Evolutionary conservation across 2,329 filamentous ascomycete species (phyloP).

Genomic region (Aspergillus udagawae): DNA sequence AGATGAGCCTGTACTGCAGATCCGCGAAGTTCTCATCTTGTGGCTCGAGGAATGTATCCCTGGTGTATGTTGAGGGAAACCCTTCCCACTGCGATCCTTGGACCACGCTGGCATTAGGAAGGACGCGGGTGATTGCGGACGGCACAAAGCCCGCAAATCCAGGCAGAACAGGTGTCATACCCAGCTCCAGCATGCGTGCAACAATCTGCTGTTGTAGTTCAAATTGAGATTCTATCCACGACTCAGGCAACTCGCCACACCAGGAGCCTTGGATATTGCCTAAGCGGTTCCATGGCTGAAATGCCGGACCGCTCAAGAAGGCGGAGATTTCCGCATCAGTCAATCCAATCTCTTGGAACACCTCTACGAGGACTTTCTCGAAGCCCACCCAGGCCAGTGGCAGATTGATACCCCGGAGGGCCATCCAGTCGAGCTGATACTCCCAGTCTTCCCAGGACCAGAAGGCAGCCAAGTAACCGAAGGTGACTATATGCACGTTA

Average conservation of each 20-base stretch:
- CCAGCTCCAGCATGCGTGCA: slow-evolving; percentile 48
- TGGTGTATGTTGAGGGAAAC: no score
- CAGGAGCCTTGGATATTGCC: slow-evolving; percentile 52
- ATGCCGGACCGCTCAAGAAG: slow-evolving; percentile 50
- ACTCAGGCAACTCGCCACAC: slow-evolving; percentile 41
- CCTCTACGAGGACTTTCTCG: slow-evolving; percentile 49
- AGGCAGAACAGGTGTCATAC: slow-evolving; percentile 51
- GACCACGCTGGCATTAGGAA: slow-evolving; percentile 43
- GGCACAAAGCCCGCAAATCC: slow-evolving; percentile 52
- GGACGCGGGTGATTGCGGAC: slow-evolving; percentile 36
- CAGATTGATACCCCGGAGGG: slow-evolving; percentile 50
- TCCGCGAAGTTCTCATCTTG: no score
- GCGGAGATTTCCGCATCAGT: slow-evolving; percentile 41
- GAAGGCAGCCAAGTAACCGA: slow-evolving; percentile 50
- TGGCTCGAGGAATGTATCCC: no score
- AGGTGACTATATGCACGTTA: no score
- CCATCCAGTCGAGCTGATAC: slow-evolving; percentile 50
- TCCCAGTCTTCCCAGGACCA: slow-evolving; percentile 54
- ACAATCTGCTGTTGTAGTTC: slow-evolving; percentile 49
- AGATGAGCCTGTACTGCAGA: slow-evolving; percentile 36
- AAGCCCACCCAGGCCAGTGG: slow-evolving; percentile 51
- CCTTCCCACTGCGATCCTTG: slow-evolving; percentile 32
- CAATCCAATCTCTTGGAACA: slow-evolving; percentile 46
- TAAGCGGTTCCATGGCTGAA: slow-evolving; percentile 52
- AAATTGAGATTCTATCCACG: slow-evolving; percentile 49